Conservation (phyloP, 2,329 filamentous ascomycete genomes). For the Exserohilum rostratum region DNA sequence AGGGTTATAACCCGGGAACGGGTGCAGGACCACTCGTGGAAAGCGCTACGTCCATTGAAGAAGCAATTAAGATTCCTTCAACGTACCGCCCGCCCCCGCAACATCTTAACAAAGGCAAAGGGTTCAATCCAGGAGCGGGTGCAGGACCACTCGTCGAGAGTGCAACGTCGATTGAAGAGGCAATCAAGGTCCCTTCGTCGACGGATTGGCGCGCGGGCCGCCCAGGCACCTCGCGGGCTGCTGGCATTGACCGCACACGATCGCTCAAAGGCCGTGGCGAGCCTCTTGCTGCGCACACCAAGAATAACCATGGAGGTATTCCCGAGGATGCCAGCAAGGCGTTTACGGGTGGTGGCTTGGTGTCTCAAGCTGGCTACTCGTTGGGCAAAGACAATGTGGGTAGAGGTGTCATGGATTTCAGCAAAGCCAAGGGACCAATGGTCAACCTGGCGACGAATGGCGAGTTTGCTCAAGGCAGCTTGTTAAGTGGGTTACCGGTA, state of each 20-base stretch:
- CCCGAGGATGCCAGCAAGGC: conserved; percentile 44
- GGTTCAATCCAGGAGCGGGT: conserved; percentile 48
- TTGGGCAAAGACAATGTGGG: conserved; percentile 49
- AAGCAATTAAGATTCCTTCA: conserved; percentile 31
- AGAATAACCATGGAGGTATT: conserved; percentile 40
- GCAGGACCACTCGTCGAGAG: conserved; percentile 54
- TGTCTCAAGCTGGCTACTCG: conserved; percentile 50
- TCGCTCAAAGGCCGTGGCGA: conserved; percentile 45
- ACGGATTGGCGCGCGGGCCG: conserved; percentile 53
- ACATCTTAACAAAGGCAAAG: conserved; percentile 61
- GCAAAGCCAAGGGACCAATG: conserved; percentile 53
- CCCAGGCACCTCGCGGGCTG: conserved; percentile 33
- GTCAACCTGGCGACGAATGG: conserved; percentile 51
- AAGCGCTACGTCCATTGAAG: conserved; percentile 53
- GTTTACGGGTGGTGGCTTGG: conserved; percentile 54
- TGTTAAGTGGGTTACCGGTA: conserved; percentile 53
- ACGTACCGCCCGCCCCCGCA: conserved; percentile 69
- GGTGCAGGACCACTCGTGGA: conserved; percentile 53
- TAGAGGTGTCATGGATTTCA: conserved; percentile 54
- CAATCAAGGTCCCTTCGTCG: conserved; percentile 51
- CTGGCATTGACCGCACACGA: conserved; percentile 40
- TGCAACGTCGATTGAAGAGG: conserved; percentile 53
- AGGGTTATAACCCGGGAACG: conserved; percentile 52
- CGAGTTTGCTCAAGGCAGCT: conserved; percentile 55
- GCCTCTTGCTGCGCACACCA: conserved; percentile 40